These are phyloP conservation scores for Comarum palustre DNA, from an alignment of 306 rosid genomes.

Conservation along the genomic window DNA sequence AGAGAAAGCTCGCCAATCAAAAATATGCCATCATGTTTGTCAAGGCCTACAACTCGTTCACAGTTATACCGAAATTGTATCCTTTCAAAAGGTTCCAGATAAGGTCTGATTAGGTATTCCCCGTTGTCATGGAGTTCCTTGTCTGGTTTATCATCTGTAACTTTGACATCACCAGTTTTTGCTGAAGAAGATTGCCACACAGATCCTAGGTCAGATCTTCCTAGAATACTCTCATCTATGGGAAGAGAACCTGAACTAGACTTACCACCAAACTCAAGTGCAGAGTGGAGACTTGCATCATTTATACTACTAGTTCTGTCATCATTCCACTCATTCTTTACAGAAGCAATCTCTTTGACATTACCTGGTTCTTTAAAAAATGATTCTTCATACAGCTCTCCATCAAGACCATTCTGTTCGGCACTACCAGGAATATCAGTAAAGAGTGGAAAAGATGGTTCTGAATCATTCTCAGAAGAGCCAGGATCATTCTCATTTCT, in stretches of 20 bases:
- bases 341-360: slow-evolving; percentile 55
- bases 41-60: slow-evolving; percentile 94
- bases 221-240: slow-evolving; percentile 62
- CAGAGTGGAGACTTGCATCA: slow-evolving; percentile 96
- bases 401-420: slow-evolving; percentile 55
- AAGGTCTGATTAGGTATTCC: slow-evolving; percentile 92
- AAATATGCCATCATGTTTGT: slow-evolving; percentile 98
- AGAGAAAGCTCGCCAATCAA: slow-evolving; percentile 82
- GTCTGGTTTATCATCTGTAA: slow-evolving; percentile 62
- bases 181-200: slow-evolving; percentile 67
- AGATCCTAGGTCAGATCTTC: slow-evolving; percentile 83
- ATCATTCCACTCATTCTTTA: slow-evolving; percentile 74
- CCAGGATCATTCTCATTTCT: slow-evolving; percentile 47
- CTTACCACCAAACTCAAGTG: slow-evolving; percentile 85
- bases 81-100: slow-evolving; percentile 81
- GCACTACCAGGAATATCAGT: slow-evolving; percentile 44
- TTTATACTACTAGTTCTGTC: slow-evolving; percentile 83
- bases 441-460: slow-evolving; percentile 57
- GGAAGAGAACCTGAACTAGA: slow-evolving; percentile 76
- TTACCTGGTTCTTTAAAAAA: slow-evolving; percentile 49
- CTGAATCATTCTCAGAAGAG: slow-evolving; percentile 54
- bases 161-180: slow-evolving; percentile 58
- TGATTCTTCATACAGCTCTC: slow-evolving; percentile 56
- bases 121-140: slow-evolving; percentile 86
- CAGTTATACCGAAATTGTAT: slow-evolving; percentile 87